Conservation (phyloP, 129 eudicot species). For the Centella asiatica region DNA sequence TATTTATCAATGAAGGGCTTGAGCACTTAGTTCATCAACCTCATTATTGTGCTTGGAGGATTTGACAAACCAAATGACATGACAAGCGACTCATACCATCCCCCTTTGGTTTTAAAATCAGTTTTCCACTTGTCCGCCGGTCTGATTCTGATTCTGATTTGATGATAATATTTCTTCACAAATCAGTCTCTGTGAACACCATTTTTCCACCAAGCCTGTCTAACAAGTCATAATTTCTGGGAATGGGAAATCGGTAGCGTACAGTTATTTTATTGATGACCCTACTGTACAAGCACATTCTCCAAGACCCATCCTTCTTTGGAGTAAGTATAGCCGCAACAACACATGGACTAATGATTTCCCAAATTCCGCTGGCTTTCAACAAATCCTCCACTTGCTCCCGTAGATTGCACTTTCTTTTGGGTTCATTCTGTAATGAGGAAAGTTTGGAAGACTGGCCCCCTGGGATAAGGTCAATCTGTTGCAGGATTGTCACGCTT, state of each 20-base stretch:
- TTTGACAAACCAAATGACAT: too few species aligned
- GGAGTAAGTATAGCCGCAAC: background rate
- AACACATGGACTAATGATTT: slow-evolving; percentile 5
- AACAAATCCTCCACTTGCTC: background rate
- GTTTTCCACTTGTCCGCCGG: too few species aligned
- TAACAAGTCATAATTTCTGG: background rate
- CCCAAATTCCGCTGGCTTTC: background rate
- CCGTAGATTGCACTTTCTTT: background rate
- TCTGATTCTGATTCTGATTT: too few species aligned
- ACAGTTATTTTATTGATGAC: background rate
- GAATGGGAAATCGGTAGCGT: background rate
- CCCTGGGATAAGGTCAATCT: background rate
- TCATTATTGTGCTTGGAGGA: background rate
- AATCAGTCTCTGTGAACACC: background rate
- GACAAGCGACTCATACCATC: too few species aligned
- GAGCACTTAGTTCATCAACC: background rate
- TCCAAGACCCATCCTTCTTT: background rate
- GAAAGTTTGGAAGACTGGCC: background rate
- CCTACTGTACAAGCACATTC: slow-evolving; percentile 4
- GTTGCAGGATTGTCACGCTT: background rate
- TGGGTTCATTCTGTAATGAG: background rate
- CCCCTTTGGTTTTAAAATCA: too few species aligned
- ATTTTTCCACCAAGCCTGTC: background rate
- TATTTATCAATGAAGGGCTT: too few species aligned
- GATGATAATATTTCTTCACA: background rate